These are phyloP conservation scores for Panaeolus cyanescens DNA, from an alignment of 768 basidiomycete genomes.

Conservation along the genomic window DNA sequence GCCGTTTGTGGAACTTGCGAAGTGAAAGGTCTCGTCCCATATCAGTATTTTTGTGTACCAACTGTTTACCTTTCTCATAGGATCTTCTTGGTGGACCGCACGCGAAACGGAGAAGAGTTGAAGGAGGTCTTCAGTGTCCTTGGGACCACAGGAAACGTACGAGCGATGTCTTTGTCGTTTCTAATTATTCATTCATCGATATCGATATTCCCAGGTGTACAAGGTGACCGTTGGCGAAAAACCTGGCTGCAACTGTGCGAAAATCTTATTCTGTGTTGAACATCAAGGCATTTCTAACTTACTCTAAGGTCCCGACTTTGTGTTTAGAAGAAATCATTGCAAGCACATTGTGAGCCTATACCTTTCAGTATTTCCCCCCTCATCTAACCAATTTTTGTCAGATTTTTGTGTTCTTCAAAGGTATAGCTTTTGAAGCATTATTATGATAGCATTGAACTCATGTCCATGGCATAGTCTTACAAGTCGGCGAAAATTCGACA, in stretches of 20 bases:
- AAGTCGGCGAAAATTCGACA: slow-evolving; percentile 53
- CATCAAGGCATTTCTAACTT: not conserved
- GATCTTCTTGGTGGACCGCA: slow-evolving; percentile 77
- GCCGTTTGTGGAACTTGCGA: slow-evolving; percentile 50
- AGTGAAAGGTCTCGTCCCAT: slow-evolving; percentile 46
- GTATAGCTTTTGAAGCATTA: slow-evolving; percentile 22
- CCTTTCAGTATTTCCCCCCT: not conserved
- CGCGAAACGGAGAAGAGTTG: slow-evolving; percentile 48
- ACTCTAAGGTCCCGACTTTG: slow-evolving; percentile 64
- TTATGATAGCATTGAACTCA: not conserved
- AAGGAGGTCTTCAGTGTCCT: slow-evolving; percentile 69
- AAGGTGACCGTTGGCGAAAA: slow-evolving; percentile 60
- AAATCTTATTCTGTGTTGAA: not conserved
- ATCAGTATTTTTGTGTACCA: not conserved
- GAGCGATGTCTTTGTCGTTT: not conserved
- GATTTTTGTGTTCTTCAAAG: slow-evolving; percentile 74
- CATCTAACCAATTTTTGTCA: slow-evolving; percentile 21
- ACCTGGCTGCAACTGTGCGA: slow-evolving; percentile 67
- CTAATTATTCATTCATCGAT: not conserved
- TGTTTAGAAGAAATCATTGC: slow-evolving; percentile 74
- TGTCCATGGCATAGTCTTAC: slow-evolving; percentile 48
- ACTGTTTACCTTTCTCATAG: slow-evolving; percentile 26
- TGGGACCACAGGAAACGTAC: slow-evolving; percentile 80
- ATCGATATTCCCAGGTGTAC: slow-evolving; percentile 48
- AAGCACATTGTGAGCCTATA: slow-evolving; percentile 66